Conservation (phyloP, 192 early-diverging fungal genomes). For the Geosiphon pyriformis region DNA sequence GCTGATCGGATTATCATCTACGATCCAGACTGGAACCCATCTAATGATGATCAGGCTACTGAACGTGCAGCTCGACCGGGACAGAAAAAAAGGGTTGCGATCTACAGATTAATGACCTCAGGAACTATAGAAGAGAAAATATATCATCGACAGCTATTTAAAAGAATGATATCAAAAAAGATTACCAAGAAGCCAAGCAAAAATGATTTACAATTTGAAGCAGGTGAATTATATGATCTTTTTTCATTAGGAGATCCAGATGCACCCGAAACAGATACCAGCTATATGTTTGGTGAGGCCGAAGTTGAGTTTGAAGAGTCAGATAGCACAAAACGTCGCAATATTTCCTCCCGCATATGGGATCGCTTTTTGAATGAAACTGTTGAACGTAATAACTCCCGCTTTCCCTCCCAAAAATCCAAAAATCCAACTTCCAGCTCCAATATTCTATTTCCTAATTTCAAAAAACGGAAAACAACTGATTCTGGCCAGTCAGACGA, state of each 20-base stretch:
- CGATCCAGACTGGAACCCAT: conserved; percentile 99
- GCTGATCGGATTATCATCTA: conserved; percentile 91
- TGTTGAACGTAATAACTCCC: not conserved
- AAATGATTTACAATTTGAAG: conserved; percentile 77
- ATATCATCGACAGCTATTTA: conserved; percentile 96
- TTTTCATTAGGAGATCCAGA: conserved; percentile 66
- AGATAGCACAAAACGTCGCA: not conserved
- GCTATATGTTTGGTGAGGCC: conserved; percentile 71
- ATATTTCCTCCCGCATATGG: too few relatives aligned
- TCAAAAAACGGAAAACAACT: not conserved
- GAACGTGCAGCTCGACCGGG: conserved; percentile 95
- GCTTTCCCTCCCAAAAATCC: not conserved
- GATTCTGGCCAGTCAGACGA: not conserved
- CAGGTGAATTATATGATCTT: conserved; percentile 76
- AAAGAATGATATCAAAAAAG: conserved; percentile 95
- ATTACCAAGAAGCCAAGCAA: conserved; percentile 83
- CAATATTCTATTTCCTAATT: not conserved
- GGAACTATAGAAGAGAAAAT: conserved; percentile 96
- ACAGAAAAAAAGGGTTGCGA: conserved; percentile 79
- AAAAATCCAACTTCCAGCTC: conserved; percentile 26
- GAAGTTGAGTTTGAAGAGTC: conserved; percentile 41
- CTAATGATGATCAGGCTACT: conserved; percentile 90
- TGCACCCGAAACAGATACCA: conserved; percentile 72
- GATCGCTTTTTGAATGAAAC: too few relatives aligned
- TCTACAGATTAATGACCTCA: conserved; percentile 93